phyloP scores from a whole-genome alignment of 208 protist genomes.

The Acanthamoeba lenticulata region DNA sequence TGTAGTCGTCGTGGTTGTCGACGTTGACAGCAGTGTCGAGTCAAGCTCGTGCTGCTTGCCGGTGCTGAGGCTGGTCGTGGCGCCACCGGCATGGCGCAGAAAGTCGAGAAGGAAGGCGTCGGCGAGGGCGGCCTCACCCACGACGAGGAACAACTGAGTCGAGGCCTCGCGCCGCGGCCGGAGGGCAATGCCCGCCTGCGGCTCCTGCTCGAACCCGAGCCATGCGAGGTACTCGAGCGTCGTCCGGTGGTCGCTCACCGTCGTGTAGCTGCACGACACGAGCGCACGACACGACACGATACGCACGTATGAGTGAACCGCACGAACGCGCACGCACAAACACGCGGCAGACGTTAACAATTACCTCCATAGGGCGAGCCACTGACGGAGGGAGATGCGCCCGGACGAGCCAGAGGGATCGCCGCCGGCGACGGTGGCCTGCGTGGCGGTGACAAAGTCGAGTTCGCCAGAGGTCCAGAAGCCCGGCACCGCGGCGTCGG shows the following conservation, averaged over 20 bases:
- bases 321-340: not conserved
- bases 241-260: slow-evolving; percentile 2
- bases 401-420: too few relatives aligned
- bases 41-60: not conserved
- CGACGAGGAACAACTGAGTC: not conserved
- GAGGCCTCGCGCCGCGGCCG: not conserved
- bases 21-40: not conserved
- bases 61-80: too few relatives aligned
- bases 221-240: slow-evolving; percentile 40
- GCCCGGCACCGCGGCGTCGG: not conserved
- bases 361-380: slow-evolving; percentile 57
- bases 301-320: not conserved
- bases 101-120: not conserved
- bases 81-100: too few relatives aligned
- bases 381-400: not conserved
- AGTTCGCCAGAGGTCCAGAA: slow-evolving; percentile 22
- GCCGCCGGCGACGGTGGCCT: too few relatives aligned
- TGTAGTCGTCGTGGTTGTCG: not conserved
- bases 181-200: not conserved
- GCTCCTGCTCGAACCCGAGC: not conserved
- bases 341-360: not conserved
- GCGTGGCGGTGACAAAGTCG: not conserved
- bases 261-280: not conserved
- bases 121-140: not conserved
- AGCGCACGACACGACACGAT: not conserved